A percentile compares a stretch with the other conserved stretches of the same genome.
phyloP scores from a whole-genome alignment of 805 yeast genomes.

The Metschnikowia similis region DNA sequence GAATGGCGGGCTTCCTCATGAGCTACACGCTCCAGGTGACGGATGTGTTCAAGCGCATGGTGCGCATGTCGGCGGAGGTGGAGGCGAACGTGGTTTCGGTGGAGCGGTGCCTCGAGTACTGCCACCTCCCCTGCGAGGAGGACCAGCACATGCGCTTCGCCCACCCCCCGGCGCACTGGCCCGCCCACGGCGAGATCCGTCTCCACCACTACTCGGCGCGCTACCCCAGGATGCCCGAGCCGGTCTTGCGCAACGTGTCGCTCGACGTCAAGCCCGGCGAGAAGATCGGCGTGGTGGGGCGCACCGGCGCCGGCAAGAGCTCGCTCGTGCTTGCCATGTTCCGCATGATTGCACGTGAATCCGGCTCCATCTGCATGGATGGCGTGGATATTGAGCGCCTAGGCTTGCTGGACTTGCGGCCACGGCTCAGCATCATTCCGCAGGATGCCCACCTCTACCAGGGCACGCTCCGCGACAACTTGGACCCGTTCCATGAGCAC shows the following conservation, averaged over 20 bases:
- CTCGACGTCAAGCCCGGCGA: slow-evolving; percentile 67
- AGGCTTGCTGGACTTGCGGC: slow-evolving; percentile 19
- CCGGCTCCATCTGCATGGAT: slow-evolving; percentile 20
- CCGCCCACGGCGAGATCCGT: slow-evolving; percentile 8
- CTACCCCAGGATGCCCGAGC: slow-evolving; percentile 77
- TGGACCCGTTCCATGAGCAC: slow-evolving; percentile 63
- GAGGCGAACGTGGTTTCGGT: slow-evolving; percentile 63
- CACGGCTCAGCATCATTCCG: slow-evolving; percentile 23
- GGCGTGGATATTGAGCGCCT: slow-evolving; percentile 15
- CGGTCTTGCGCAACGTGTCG: slow-evolving; percentile 66
- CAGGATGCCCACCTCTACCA: slow-evolving; percentile 26
- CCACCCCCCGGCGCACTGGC: slow-evolving; percentile 12
- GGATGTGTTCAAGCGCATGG: slow-evolving; percentile 49
- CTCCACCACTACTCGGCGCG: slow-evolving; percentile 63
- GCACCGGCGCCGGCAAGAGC: slow-evolving; percentile 58
- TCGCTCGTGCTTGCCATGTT: slow-evolving; percentile 24
- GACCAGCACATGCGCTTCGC: slow-evolving; percentile 4
- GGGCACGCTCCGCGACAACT: slow-evolving; percentile 25
- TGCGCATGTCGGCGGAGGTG: slow-evolving; percentile 57
- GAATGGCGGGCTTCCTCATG: slow-evolving; percentile 62
- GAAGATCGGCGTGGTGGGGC: slow-evolving; percentile 92
- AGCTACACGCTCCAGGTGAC: slow-evolving; percentile 60
- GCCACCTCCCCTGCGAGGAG: slow-evolving; percentile 42
- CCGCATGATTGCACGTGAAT: slow-evolving; percentile 20
- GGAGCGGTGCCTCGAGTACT: slow-evolving; percentile 63